Evolutionary conservation across 371 early-diverging fungal genomes (phyloP), one percentile per base, ranked within the genome.

Genomic region (Encephalitozoon hellem): DNA sequence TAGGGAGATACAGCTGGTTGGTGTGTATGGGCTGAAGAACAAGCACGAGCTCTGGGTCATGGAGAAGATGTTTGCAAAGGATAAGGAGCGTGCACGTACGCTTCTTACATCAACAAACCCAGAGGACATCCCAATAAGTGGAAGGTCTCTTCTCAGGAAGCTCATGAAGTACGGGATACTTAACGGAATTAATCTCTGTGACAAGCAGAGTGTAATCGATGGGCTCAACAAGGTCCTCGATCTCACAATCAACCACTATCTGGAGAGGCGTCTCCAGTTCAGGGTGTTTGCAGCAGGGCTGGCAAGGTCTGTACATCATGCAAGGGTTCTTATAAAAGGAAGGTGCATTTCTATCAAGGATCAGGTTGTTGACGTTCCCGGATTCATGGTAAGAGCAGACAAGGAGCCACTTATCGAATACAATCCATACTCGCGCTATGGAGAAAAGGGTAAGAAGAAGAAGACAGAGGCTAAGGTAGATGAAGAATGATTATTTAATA

Each of bases 1-100:
- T 86, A 92, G 92, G 86, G 98, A 97, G 89, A 88, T 96, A 85
- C 93, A 94, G 90, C 89, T 96, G 79, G 89, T 92, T 83, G 99
- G 99, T 79, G 92, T 92, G 84, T 97, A 91, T 88, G 97, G 97
- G 87, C 91, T 98, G 84, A 90, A 92, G 86, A 95, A 94, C 93
- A 99, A 99, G 92, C 91, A 91, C 83, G 97, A 99, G 89, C 93
- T 97, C 87, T 95, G 94, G 92, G 91, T 95, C 83, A 91, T 94
- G 73, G 92, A 93, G 73, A 91, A 90, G 86, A 92, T 93, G 74
- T 90, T 94, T 80, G 93, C 95, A 88, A 93, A 94, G 89, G 94
- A 97, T 85, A 96, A 97, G 89, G 93, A 93, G 91, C 93, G 96
- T 83, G 97, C 97, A 83, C 94, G 95, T 92, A 95, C 94, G 87